These are phyloP conservation scores for Hemerocallis citrina DNA, from an alignment of 106 monocot genomes.

Conservation along the genomic window DNA sequence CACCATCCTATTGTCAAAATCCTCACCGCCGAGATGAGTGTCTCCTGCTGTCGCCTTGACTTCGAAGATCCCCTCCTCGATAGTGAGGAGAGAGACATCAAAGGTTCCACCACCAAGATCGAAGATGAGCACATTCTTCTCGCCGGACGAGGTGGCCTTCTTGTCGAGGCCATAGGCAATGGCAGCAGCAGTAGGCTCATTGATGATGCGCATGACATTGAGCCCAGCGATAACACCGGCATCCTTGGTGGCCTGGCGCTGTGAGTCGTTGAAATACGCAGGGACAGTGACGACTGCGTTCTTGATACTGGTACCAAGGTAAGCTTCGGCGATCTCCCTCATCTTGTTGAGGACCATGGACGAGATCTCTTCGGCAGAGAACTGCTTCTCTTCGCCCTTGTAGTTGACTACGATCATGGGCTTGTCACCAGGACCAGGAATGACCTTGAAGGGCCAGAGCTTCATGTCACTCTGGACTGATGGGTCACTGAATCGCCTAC, in stretches of 20 bases:
- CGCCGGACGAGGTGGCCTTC: constrained; percentile 19
- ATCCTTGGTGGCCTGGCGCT: constrained; percentile 23
- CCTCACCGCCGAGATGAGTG: constrained; percentile 11
- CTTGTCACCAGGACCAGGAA: constrained; percentile 16
- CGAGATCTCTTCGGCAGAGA: constrained; percentile 27
- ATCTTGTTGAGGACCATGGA: constrained; percentile 27
- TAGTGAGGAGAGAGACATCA: constrained; percentile 14
- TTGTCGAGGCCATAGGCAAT: constrained; percentile 39
- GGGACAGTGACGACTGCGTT: constrained; percentile 29
- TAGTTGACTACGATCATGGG: constrained; percentile 18
- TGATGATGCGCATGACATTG: too few species aligned
- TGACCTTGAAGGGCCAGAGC: constrained; percentile 27
- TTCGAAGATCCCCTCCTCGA: constrained; percentile 4
- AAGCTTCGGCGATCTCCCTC: constrained; percentile 30
- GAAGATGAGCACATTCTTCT: constrained; percentile 42
- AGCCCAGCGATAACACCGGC: constrained; percentile 30
- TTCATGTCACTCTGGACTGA: constrained; percentile 18
- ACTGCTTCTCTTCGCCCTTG: constrained; percentile 28
- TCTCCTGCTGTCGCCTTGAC: constrained; percentile 7
- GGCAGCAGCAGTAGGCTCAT: constrained; percentile 35
- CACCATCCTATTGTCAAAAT: too few species aligned
- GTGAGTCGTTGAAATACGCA: constrained; percentile 23
- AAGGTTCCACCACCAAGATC: constrained; percentile 26
- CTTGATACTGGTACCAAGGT: constrained; percentile 20
- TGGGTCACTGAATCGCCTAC: constrained; percentile 10